Conservation (phyloP, 306 rosid species). For the Quercus agrifolia region DNA sequence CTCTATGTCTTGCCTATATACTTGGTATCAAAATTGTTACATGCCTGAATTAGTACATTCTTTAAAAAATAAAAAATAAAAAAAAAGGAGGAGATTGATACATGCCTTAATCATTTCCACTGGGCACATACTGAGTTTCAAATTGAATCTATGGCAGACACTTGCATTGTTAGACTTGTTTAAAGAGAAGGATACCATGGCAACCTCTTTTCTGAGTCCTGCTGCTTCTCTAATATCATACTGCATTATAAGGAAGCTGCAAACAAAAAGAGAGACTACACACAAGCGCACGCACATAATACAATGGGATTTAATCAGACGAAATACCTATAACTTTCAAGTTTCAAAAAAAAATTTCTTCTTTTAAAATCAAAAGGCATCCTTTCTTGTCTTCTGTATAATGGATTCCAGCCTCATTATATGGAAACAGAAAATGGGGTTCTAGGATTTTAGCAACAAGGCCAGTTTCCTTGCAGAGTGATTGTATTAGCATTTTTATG, state of each 20-base stretch:
- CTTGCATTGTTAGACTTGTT: constrained; percentile 22
- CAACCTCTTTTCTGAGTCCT: no score
- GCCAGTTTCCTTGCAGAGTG: not conserved
- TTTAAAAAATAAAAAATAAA: no score
- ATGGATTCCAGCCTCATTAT: not conserved
- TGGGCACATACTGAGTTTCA: not conserved
- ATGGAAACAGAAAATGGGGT: not conserved
- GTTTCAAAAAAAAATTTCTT: not conserved
- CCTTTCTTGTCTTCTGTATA: not conserved
- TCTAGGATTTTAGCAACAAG: not conserved
- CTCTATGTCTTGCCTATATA: not conserved
- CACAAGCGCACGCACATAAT: not conserved
- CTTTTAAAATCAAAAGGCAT: not conserved
- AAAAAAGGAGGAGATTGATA: no score
- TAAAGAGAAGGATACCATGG: not conserved
- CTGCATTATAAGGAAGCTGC: not conserved
- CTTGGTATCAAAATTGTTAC: not conserved
- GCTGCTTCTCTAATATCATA: no score
- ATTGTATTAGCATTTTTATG: not conserved
- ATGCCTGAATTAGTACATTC: no score
- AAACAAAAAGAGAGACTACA: not conserved
- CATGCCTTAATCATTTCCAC: no score
- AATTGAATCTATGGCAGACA: constrained; percentile 12
- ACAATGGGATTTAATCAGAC: not conserved
- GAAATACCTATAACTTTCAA: not conserved